A percentile compares a stretch with the other conserved stretches of the same genome.
Conservation (phyloP, 495 filamentous ascomycete genomes). For the Penicillium arizonense region DNA sequence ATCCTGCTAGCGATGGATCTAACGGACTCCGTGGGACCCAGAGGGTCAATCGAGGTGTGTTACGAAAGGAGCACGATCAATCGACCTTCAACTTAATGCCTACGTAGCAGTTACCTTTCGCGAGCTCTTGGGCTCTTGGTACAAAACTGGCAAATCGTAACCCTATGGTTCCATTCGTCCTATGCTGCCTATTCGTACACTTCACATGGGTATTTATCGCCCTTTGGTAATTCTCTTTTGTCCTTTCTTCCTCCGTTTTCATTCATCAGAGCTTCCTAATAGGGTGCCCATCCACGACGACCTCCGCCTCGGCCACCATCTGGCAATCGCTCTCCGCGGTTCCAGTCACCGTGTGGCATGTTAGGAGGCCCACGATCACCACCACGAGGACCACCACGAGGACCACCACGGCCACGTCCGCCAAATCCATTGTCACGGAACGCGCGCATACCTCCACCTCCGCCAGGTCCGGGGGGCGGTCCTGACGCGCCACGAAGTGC, state of each 20-base stretch:
- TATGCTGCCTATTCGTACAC: slow-evolving; percentile 17
- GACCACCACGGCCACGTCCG: slow-evolving; percentile 20
- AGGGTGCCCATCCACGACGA: slow-evolving; percentile 44
- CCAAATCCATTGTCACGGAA: slow-evolving; percentile 49
- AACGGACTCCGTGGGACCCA: too few relatives aligned
- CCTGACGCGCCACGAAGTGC: slow-evolving; percentile 28
- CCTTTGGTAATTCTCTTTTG: neutral
- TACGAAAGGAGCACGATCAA: too few relatives aligned
- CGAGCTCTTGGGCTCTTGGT: neutral
- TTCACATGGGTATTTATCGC: slow-evolving; percentile 9
- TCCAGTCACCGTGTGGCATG: slow-evolving; percentile 42
- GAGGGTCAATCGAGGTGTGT: too few relatives aligned
- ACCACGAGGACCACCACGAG: slow-evolving; percentile 30
- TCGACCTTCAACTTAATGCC: too few relatives aligned
- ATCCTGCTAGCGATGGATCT: too few relatives aligned
- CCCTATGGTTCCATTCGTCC: slow-evolving; percentile 2
- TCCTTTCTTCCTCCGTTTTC: neutral
- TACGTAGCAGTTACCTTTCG: too few relatives aligned
- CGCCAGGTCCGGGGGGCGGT: slow-evolving; percentile 12
- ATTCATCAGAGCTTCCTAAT: slow-evolving; percentile 18
- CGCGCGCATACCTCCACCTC: slow-evolving; percentile 40
- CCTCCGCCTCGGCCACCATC: slow-evolving; percentile 33
- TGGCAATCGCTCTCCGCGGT: slow-evolving; percentile 43
- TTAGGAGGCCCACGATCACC: slow-evolving; percentile 23
- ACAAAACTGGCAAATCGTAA: neutral